Percentiles rank a stretch among this genome's conserved stretches.
Conservation (phyloP, 352 stramenopile genomes). For the Globisporangium okanoganense region DNA sequence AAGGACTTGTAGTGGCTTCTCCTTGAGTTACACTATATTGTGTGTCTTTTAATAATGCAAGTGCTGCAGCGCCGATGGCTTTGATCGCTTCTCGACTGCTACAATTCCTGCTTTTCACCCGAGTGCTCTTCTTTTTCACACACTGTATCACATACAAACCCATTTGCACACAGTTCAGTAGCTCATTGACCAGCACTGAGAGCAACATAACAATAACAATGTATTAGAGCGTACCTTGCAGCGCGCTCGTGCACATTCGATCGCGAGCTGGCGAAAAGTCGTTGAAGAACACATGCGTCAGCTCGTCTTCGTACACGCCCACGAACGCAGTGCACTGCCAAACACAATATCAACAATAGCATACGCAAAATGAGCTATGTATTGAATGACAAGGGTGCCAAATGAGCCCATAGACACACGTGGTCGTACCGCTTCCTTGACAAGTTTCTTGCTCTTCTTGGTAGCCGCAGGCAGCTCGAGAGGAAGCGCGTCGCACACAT, state of each 20-base stretch:
- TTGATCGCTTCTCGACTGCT: neutral
- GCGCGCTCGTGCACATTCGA: constrained; percentile 41
- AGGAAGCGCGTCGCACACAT: constrained; percentile 55
- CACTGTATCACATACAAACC: neutral
- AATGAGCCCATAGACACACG: neutral
- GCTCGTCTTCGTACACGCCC: constrained; percentile 74
- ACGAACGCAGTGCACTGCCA: constrained; percentile 73
- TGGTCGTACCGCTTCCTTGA: constrained; percentile 46
- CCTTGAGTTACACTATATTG: neutral
- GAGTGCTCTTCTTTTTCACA: neutral
- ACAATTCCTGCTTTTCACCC: constrained; percentile 4
- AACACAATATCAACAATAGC: neutral
- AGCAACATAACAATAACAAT: no score
- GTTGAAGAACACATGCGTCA: constrained; percentile 76
- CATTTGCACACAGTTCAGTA: neutral
- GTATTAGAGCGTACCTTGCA: constrained; percentile 36
- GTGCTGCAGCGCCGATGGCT: neutral
- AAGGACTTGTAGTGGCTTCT: no score
- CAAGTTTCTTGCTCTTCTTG: constrained; percentile 53
- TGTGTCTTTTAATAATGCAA: neutral
- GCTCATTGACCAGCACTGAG: neutral
- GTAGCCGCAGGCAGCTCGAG: constrained; percentile 30
- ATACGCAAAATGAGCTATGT: no score
- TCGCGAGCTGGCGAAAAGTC: constrained; percentile 63
- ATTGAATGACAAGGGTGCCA: neutral